Base-by-base conservation (phyloP, 768 basidiomycete species). In the Tylopilus plumbeoviolaceoides region DNA sequence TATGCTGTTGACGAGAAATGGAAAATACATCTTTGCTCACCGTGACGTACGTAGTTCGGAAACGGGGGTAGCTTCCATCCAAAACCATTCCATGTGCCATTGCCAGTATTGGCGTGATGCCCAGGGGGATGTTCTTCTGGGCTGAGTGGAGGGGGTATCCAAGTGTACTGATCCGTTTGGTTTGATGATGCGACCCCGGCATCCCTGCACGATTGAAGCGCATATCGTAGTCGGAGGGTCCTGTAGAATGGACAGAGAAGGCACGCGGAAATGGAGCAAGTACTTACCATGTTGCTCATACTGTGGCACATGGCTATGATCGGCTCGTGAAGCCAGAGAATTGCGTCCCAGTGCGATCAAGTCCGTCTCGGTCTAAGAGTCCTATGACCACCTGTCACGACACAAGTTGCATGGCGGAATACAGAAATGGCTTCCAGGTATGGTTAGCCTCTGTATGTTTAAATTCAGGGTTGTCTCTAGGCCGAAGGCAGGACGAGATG, bases 401-500 rank as follows among this genome's bases (percentile, higher is more conserved):
- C 85, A 12, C 95, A 80, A 18, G 77, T 60, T 4, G 89, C 81
- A 60, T 91, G 85, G n/a, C 83, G 80, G 60, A 92, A 89, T 52
- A 97, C 74, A 1, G 75, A 67, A 46, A 81, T 68, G 0, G 85
- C 82, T 59, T 95, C 94, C 30, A 89, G 69, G 38, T 80, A 72
- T 30, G 85, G 82, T 64, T 89, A 85, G 48, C 83, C 86, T 92
- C 91, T 1, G 75, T 66, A 18, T 71, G 78, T 70, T 81, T 91
- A 64, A 84, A 90, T 51, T 93, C 90, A 2, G 80, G 70, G 5
- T 75, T 69, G 47, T 78, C 83, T n/a, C n/a, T n/a, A n/a, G n/a
- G n/a, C n/a, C n/a, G n/a, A n/a, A n/a, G n/a, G n/a, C n/a, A n/a
- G n/a, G n/a, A n/a, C n/a, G n/a, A n/a, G n/a, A n/a, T n/a, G n/a